Evolutionary conservation across 441 rosid genomes (phyloP).

Genomic region (Erodium moschatum): DNA sequence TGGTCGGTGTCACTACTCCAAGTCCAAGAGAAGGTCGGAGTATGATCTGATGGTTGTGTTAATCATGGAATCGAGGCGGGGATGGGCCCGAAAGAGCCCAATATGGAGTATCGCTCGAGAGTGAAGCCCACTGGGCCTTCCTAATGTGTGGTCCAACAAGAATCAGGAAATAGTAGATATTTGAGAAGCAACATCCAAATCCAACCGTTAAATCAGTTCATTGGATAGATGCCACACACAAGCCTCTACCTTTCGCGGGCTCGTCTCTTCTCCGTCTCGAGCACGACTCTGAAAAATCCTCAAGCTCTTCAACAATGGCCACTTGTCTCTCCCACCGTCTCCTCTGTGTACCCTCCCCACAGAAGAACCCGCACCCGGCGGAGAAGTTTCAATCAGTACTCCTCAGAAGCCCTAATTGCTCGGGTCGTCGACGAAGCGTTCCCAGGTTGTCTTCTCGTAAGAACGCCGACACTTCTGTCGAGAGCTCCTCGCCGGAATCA

Average conservation of each 20-base stretch:
- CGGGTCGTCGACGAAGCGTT: constrained; percentile 20
- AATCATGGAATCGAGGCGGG: too few relatives aligned
- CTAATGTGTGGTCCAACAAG: neutral
- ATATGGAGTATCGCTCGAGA: neutral
- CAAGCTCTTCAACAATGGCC: constrained; percentile 22
- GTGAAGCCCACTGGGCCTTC: too few relatives aligned
- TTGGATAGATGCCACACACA: neutral
- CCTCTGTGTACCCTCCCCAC: constrained; percentile 18
- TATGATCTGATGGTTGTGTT: too few relatives aligned
- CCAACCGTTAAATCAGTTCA: constrained; percentile 3
- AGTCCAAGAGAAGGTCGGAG: too few relatives aligned
- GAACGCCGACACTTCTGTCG: constrained; percentile 21
- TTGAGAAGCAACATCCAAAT: neutral
- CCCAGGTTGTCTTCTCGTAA: constrained; percentile 29
- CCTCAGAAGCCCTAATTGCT: constrained; percentile 16
- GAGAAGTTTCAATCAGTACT: constrained; percentile 8
- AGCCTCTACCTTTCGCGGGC: neutral
- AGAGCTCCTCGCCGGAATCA: constrained; percentile 23
- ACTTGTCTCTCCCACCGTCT: constrained; percentile 17
- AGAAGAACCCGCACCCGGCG: constrained; percentile 2
- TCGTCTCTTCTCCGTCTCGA: neutral
- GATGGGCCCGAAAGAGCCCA: neutral
- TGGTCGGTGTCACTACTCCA: too few relatives aligned
- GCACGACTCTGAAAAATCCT: neutral
- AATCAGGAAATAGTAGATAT: neutral